Conservation (phyloP, 495 filamentous ascomycete species). For the Talaromyces trachyspermus region DNA sequence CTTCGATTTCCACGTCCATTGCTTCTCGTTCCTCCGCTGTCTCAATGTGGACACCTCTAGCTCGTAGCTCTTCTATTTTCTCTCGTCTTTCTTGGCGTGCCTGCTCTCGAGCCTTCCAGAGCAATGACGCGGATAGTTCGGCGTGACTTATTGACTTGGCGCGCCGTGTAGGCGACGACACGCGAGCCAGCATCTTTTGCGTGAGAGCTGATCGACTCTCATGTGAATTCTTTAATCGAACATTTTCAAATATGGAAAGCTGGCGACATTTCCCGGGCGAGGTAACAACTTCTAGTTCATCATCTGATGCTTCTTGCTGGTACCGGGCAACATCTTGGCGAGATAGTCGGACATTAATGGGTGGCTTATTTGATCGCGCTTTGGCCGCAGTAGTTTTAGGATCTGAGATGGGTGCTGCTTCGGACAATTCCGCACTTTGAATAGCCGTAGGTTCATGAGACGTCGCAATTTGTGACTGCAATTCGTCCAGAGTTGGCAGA, state of each 20-base stretch:
- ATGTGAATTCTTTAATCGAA: slow-evolving; percentile 48
- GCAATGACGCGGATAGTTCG: slow-evolving; percentile 60
- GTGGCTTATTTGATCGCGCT: slow-evolving; percentile 17
- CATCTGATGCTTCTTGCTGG: slow-evolving; percentile 52
- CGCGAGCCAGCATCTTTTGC: slow-evolving; percentile 65
- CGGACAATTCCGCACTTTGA: slow-evolving; percentile 3
- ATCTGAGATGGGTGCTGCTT: slow-evolving; percentile 2
- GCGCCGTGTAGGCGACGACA: slow-evolving; percentile 55
- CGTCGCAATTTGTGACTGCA: slow-evolving; percentile 5
- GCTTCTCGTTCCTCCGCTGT: slow-evolving; percentile 79
- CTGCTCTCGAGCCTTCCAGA: slow-evolving; percentile 68
- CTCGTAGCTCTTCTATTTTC: slow-evolving; percentile 65
- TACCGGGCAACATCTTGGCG: slow-evolving; percentile 30
- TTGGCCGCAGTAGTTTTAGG: too few species aligned
- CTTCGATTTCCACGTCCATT: slow-evolving; percentile 74
- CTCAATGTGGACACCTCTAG: slow-evolving; percentile 74
- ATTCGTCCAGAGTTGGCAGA: slow-evolving; percentile 18
- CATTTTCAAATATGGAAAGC: slow-evolving; percentile 59
- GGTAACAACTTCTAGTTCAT: slow-evolving; percentile 57
- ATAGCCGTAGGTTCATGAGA: slow-evolving; percentile 5
- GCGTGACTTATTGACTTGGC: slow-evolving; percentile 53
- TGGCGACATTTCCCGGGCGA: slow-evolving; percentile 34
- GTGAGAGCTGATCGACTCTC: slow-evolving; percentile 59
- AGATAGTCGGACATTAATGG: slow-evolving; percentile 34
- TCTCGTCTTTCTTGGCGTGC: slow-evolving; percentile 71